Evolutionary conservation across 2,329 filamentous ascomycete genomes (phyloP).

Genomic region (Calonectria ilicicola): DNA sequence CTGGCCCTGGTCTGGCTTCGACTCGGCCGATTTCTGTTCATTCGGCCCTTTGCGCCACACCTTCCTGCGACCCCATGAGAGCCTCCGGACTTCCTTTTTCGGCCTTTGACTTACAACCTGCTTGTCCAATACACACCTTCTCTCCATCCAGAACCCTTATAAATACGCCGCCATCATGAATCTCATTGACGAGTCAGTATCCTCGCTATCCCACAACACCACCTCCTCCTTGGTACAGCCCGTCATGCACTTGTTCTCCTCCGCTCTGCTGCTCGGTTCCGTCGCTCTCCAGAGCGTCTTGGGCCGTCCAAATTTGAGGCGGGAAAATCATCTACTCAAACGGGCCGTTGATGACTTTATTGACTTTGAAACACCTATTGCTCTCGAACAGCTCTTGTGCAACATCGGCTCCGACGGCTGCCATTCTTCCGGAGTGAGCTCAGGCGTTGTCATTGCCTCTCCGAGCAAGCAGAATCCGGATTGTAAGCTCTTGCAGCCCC

Average conservation of each 20-base stretch:
- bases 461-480: constrained; percentile 66
- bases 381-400: constrained; percentile 64
- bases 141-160: constrained; percentile 27
- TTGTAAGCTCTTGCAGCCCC: constrained; percentile 56
- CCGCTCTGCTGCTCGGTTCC: constrained; percentile 63
- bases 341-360: constrained; percentile 66
- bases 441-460: constrained; percentile 68
- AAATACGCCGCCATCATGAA: constrained; percentile 40
- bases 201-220: constrained; percentile 44
- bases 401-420: constrained; percentile 70
- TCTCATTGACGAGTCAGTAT: constrained; percentile 36
- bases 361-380: constrained; percentile 62
- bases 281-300: constrained; percentile 64
- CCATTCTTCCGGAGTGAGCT: constrained; percentile 57
- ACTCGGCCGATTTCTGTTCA: constrained; percentile 37
- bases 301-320: constrained; percentile 54
- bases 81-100: constrained; percentile 32
- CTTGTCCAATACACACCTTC: not conserved
- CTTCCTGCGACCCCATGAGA: constrained; percentile 14
- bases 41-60: constrained; percentile 44
- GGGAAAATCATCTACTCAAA: constrained; percentile 53
- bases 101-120: constrained; percentile 22
- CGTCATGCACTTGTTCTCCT: constrained; percentile 64
- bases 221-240: constrained; percentile 48
- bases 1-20: constrained; percentile 4